Base-by-base conservation (phyloP, 2,329 filamentous ascomycete genomes). In the Rutstroemia sp. region DNA sequence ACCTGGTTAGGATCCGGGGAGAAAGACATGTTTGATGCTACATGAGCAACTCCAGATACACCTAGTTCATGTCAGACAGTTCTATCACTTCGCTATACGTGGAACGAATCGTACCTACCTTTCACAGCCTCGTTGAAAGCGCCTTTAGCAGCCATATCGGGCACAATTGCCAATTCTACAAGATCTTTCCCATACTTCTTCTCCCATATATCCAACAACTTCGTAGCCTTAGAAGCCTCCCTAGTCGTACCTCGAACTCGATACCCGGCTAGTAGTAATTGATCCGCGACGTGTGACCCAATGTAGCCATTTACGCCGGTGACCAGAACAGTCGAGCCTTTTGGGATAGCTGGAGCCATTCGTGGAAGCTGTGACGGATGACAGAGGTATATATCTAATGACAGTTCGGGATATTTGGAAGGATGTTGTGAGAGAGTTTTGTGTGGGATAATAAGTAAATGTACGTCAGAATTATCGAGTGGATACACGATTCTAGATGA, bases 181-280 rank as follows among this genome's bases (percentile, higher is more conserved):
- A 18, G 23, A 16, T 67, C 71, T 1, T 57, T 38, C 1, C 69
- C 71, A 54, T 72, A 69, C 16, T 67, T 62, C 21, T 69, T 62
- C 6, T 70, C 69, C n/a, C 71, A 71, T 0, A 63, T n/a, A 3
- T 34, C 41, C 1, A 50, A 51, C 12, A 73, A 48, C 68, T 72
- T 74, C 0, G 66, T 52, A 21, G 63, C 66, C 56, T 72, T 75
- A 2, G 65, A 60, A 0, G 58, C 30, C 42, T 70, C 61, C 1
- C 76, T 74, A 8, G 72, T 71, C 1, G 73, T 75, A 1, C 75
- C 76, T 7, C 75, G 73, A 14, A 79, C 76, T 6, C 67, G 69
- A 60, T 74, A 77, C 9, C 75, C 76, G 0, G 63, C 63, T 1
- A 62, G 52, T 1, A 77, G 66, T 9, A 75, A 63, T 49, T 74